Evolutionary conservation across 1,139 yeast genomes (phyloP).

Genomic region (Entelexis sorbosivorans): DNA sequence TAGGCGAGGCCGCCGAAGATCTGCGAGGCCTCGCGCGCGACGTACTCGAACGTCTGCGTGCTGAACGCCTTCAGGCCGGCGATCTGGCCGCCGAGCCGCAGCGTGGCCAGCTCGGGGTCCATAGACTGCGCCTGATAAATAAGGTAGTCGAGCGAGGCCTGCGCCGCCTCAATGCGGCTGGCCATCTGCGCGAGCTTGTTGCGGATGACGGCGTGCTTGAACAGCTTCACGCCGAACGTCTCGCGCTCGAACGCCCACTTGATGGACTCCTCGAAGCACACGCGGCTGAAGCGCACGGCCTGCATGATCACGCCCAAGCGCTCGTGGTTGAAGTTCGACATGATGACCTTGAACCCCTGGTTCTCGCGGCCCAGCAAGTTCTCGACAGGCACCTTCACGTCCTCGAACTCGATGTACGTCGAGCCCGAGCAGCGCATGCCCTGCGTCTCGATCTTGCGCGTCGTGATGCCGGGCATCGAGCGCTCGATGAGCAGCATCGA

Average conservation of each 20-base stretch:
- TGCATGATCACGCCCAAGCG: constrained; percentile 36
- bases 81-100: constrained; percentile 38
- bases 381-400: constrained; percentile 38
- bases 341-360: constrained; percentile 37
- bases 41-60: constrained; percentile 35
- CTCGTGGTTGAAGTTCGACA: constrained; percentile 39
- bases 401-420: constrained; percentile 35
- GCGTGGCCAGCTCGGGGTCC: constrained; percentile 34
- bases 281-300: constrained; percentile 35
- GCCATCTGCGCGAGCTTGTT: constrained; percentile 38
- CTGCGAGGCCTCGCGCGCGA: constrained; percentile 39
- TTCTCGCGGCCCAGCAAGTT: constrained; percentile 36
- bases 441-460: constrained; percentile 34
- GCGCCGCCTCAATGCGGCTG: constrained; percentile 33
- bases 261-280: constrained; percentile 36
- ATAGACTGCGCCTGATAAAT: constrained; percentile 31
- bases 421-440: constrained; percentile 36
- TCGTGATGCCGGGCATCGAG: constrained; percentile 33
- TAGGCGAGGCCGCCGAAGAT: constrained; percentile 38
- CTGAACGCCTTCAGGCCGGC: constrained; percentile 37
- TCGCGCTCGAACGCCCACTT: constrained; percentile 36
- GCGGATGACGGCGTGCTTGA: constrained; percentile 37
- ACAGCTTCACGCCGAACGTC: constrained; percentile 36
- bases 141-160: constrained; percentile 33
- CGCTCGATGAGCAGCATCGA: constrained; percentile 35